Evolutionary conservation across 441 rosid genomes (phyloP), one percentile per base, ranked within the genome.

Genomic region (Raphanus hybrid): DNA sequence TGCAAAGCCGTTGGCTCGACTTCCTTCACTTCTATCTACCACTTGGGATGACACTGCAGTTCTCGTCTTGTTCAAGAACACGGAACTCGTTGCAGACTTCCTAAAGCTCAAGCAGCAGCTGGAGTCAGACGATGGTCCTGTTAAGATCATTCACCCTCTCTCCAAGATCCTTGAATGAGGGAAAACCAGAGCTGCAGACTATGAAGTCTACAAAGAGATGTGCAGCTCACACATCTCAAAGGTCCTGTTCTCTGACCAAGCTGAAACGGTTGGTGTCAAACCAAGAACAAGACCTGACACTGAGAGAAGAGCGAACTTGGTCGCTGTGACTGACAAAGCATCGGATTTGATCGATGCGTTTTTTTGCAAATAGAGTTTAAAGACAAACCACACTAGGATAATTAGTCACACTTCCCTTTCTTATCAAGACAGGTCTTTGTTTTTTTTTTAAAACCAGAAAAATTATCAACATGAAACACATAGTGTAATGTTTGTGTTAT

Each of bases 111-210:
- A 90, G 82, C 86, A 86, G 68, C 78, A 86, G 75, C 80, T 92
- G 61, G 94, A 92, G 74, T 80, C 82, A 64, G 81, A 64, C 34
- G 78, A 87, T 1, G 88, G 90, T 67, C 82, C 87, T 0, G 82
- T 91, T 59, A 75, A 90, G 32, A 27, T 27, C 74, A 63, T 91
- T 82, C 93, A 92, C 80, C 98, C 32, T 73, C 86, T 95, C 43
- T 89, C 94, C 66, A 87, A 86, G 77, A 80, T 94, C 58, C 75
- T 92, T 50, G 87, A 87, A 83, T 97, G 99, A 81, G 91, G 77
- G 35, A 95, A 91, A 80, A 98, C 92, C 71, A 98, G 92, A 80
- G 98, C 99, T 3, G 99, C 91, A 63, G 82, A 98, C 43, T 95
- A 91, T 83, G 97, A 95, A 91, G 99, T 97, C 78, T 95, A 92